A percentile compares a stretch with the other conserved stretches of the same genome.
Evolutionary conservation across 2,329 filamentous ascomycete genomes (phyloP).

Genomic region (Colletotrichum coccodes): DNA sequence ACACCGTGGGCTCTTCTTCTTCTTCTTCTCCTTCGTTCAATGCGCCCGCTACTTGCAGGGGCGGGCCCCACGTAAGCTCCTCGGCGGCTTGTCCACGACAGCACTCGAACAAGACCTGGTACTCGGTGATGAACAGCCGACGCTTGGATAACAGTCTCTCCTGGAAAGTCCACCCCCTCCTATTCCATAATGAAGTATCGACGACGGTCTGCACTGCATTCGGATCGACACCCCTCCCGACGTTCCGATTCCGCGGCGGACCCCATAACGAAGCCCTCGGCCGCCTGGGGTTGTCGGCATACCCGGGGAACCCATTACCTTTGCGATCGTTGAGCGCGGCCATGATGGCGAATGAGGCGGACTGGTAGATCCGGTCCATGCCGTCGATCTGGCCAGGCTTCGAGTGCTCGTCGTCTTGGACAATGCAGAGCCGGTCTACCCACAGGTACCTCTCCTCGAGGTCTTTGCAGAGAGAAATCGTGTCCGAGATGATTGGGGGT

Average conservation of each 20-base stretch:
- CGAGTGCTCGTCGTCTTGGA: constrained; percentile 53
- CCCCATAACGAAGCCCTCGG: constrained; percentile 10
- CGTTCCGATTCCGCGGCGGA: constrained; percentile 9
- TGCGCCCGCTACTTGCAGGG: background rate
- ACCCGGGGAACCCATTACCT: constrained; percentile 4
- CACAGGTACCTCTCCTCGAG: constrained; percentile 54
- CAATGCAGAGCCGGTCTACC: constrained; percentile 56
- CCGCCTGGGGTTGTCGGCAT: background rate
- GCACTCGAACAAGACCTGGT: constrained; percentile 31
- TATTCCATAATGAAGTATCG: constrained; percentile 14
- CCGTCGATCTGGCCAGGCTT: constrained; percentile 49
- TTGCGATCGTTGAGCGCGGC: constrained; percentile 50
- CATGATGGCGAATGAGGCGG: constrained; percentile 54
- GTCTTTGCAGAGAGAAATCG: constrained; percentile 53
- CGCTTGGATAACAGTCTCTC: constrained; percentile 28
- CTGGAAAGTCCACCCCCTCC: constrained; percentile 32
- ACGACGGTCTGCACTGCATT: constrained; percentile 2
- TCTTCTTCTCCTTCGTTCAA: background rate
- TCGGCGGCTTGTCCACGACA: constrained; percentile 13
- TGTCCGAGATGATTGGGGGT: constrained; percentile 52
- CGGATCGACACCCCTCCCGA: constrained; percentile 3
- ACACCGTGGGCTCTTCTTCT: background rate
- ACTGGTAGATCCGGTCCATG: constrained; percentile 56
- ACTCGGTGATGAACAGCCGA: constrained; percentile 28
- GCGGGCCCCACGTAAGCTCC: constrained; percentile 10